A percentile compares a stretch with the other conserved stretches of the same genome.
These are phyloP conservation scores for Knoxia roxburghii DNA, from an alignment of 257 asterid species.

Conservation along the genomic window DNA sequence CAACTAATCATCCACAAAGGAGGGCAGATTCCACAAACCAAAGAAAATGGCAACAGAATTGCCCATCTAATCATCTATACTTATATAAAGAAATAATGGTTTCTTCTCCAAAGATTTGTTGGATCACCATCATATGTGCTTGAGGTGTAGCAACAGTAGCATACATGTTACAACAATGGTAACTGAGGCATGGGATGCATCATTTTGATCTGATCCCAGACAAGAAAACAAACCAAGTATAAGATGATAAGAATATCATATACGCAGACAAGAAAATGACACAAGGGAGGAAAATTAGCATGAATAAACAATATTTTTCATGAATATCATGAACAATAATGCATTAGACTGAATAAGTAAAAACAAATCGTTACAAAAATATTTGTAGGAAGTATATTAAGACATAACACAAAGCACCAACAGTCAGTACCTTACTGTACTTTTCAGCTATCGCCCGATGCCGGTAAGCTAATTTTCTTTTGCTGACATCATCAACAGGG, in stretches of 20 bases:
- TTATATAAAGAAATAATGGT: too few relatives aligned
- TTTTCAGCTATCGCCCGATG: slow-evolving; percentile 61
- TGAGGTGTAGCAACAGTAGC: background rate
- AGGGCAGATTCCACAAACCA: background rate
- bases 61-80: too few relatives aligned
- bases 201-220: background rate
- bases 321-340: background rate
- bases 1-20: background rate
- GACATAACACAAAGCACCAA: background rate
- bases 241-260: too few relatives aligned
- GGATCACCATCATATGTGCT: background rate
- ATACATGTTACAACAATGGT: background rate
- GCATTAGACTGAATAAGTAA: background rate
- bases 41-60: too few relatives aligned
- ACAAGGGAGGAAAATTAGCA: slow-evolving; percentile 2
- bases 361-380: slow-evolving; percentile 4
- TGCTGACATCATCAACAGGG: slow-evolving; percentile 54
- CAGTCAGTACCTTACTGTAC: slow-evolving; percentile 59
- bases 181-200: background rate
- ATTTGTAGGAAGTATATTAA: background rate
- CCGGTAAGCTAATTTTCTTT: slow-evolving; percentile 74
- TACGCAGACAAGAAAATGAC: too few relatives aligned
- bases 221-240: background rate
- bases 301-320: background rate
- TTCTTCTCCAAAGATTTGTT: too few relatives aligned